Evolutionary conservation across 441 rosid species (phyloP).

Genomic region (Pelargonium fulgidum): DNA sequence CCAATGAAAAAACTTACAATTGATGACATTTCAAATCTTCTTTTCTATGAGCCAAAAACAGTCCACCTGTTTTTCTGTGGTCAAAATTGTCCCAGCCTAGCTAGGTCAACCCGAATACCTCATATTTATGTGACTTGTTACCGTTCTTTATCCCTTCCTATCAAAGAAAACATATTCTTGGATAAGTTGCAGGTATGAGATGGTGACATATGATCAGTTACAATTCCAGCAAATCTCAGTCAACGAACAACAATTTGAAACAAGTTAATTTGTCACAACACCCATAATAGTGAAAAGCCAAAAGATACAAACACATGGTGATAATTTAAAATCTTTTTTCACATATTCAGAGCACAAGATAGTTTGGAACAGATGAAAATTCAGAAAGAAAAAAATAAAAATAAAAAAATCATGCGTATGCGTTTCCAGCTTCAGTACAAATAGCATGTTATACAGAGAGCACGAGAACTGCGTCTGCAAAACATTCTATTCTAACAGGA

Average conservation of each 20-base stretch:
- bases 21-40: slow-evolving; percentile 18
- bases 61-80: slow-evolving; percentile 21
- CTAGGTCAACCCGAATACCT: slow-evolving; percentile 22
- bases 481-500: not conserved
- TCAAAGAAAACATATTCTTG: slow-evolving; percentile 25
- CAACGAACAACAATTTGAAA: not conserved
- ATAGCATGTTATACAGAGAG: not conserved
- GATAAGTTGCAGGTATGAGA: slow-evolving; percentile 6
- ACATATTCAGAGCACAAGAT: not conserved
- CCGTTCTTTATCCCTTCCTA: slow-evolving; percentile 29
- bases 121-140: slow-evolving; percentile 22
- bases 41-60: slow-evolving; percentile 22
- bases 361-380: not conserved
- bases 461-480: not conserved
- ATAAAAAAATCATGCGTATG: no score
- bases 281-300: not conserved
- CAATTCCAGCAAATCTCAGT: not conserved
- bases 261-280: not conserved
- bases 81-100: slow-evolving; percentile 37
- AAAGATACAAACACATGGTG: not conserved
- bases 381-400: not conserved
- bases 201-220: not conserved
- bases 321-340: not conserved
- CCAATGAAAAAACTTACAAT: slow-evolving; percentile 20
- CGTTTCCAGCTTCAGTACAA: no score